Base-by-base conservation (phyloP, 371 early-diverging fungal species). In the Lichtheimia ornata region DNA sequence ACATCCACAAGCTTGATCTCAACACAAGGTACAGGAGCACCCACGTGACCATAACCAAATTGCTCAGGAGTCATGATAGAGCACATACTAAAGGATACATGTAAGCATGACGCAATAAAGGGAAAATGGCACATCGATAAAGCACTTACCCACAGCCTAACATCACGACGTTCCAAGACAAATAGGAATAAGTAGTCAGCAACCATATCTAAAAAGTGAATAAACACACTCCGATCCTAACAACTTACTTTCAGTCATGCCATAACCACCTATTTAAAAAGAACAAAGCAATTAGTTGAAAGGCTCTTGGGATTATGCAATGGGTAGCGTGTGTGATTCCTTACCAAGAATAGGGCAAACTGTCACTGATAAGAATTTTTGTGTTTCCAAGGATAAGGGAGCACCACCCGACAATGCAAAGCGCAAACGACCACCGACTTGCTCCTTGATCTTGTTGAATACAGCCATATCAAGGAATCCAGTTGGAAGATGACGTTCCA, bases 1-100 rank as follows among this genome's bases (percentile, higher is more conserved):
- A 93, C 90, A 73, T 94, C 93, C 4, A 94, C 91, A 6, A 99
- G 85, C 76, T 96, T 97, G 65, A 96, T 80, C 64, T 94, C 93
- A 50, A 85, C 79, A 54, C 91, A 89, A 4, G 94, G 88, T 5
- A 91, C 77, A 18, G 97, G 95, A 12, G 90, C 80, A 6, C 98
- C 98, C 20, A 93, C 88, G 30, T 90, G 68, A 56, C 88, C 84
- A 71, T 82, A 69, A 20, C 72, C 71, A 63, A 88, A 79, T 54
- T 82, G 76, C 52, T 84, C 82, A 2, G 90, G 90, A 11, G 83
- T 60, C 80, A 87, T 80, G 41, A 92, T 73, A 24, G 89, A 50
- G 43, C 69, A 72, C 62, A 62, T 61, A 50, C 65, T 61, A 45
- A 5, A 53, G 1, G 18, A 13, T 17, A 5, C 51, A 13, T 27